phyloP scores from a whole-genome alignment of 129 eudicot genomes.

The Flaveria brownii region DNA sequence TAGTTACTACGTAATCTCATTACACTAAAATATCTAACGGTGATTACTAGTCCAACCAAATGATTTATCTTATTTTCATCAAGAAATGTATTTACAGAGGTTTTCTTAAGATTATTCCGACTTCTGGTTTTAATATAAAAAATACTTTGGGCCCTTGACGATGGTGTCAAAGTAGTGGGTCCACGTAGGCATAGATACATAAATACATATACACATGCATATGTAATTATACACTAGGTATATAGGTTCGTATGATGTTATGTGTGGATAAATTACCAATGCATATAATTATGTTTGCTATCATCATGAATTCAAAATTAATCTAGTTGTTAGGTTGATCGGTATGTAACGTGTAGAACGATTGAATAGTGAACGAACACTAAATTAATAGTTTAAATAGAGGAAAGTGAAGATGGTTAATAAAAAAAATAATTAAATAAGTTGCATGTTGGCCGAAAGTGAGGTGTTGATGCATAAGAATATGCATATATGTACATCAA shows the following conservation, averaged over 20 bases:
- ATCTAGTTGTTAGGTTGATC: not conserved
- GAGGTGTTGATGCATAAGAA: conserved; percentile 17
- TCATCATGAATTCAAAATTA: not conserved
- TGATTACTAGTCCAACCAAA: too few relatives aligned
- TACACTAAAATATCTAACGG: too few relatives aligned
- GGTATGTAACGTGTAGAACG: not conserved
- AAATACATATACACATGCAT: not conserved
- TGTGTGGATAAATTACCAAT: not conserved
- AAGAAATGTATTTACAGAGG: too few relatives aligned
- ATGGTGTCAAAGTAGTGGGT: too few relatives aligned
- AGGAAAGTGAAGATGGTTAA: conserved; percentile 14
- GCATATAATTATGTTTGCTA: not conserved
- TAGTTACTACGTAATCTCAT: too few relatives aligned
- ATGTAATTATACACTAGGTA: not conserved
- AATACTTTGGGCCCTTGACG: too few relatives aligned
- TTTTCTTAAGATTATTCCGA: too few relatives aligned
- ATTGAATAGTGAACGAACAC: not conserved
- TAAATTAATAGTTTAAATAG: not conserved
- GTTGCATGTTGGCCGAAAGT: conserved; percentile 20
- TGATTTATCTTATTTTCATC: too few relatives aligned
- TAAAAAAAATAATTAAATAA: not conserved
- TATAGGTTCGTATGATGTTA: too few relatives aligned
- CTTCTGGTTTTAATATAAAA: too few relatives aligned
- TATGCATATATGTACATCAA: conserved; percentile 6
- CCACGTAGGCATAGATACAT: not conserved